Evolutionary conservation across 345 rosid species (phyloP), one percentile per base, ranked within the genome.

Genomic region (Citrus mangshanensis): DNA sequence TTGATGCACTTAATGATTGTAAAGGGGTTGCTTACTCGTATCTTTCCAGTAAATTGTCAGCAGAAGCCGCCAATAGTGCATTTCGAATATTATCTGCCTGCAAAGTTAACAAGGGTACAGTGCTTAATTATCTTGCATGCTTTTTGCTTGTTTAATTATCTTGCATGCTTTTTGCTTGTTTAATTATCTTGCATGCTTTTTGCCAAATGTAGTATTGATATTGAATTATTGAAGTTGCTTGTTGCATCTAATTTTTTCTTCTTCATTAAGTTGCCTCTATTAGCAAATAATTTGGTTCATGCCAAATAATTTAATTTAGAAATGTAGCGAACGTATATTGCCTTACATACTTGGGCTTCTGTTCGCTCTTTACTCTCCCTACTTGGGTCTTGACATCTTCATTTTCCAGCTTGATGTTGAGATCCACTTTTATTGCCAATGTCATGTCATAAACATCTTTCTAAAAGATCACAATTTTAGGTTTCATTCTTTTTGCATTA

Each of bases 91-190:
- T 95, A 70, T 91, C 98, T 38, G 84, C 95, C 51, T 95, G 98
- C 93, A 93, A 93, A 85, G 95, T 92, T 79, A 95, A 95, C 89
- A 93, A 90, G 84, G 99, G 99, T 91, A 87, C 22, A 2, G 28
- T 71, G 27, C 69, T 78, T 72, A 37, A 35, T 28, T 59, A 40
- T 34, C 62, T 75, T 63, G 16, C 60, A 49, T 24, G 16, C 46
- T 7, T 34, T 66, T 66, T 35, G 49, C 37, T 12, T 71, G 27
- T 65, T 78, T 72, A 37, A 35, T 28, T 59, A 40, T 34, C 62
- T 75, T 63, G 16, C 60, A 49, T 73, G 25, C 59, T 54, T 68
- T 42, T 79, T 78, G 22, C 66, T 30, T 71, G 27, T 60, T 78
- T 72, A 46, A 35, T 28, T 58, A 51, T 34, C 62, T 75, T 63